These are phyloP conservation scores for Ascochyta koolunga DNA, from an alignment of 2,329 filamentous ascomycete genomes.

Conservation along the genomic window DNA sequence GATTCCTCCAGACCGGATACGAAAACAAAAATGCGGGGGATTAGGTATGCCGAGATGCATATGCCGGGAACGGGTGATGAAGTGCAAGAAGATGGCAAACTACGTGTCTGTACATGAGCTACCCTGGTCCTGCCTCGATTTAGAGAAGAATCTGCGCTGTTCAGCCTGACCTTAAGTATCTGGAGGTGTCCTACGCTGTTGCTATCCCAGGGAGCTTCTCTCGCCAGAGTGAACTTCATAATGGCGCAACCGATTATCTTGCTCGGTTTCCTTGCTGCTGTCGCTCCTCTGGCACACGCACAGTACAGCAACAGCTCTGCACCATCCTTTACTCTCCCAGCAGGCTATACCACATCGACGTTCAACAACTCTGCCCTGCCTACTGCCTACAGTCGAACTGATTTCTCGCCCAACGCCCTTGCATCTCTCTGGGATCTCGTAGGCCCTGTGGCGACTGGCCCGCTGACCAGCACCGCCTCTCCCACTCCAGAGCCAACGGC, in stretches of 20 bases:
- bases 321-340: slow-evolving; percentile 38
- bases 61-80: background rate
- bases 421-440: slow-evolving; percentile 55
- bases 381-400: slow-evolving; percentile 51
- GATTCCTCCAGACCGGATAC: background rate
- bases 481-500: slow-evolving; percentile 52
- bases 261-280: slow-evolving; percentile 25
- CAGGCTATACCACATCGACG: slow-evolving; percentile 45
- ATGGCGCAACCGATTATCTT: slow-evolving; percentile 30
- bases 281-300: slow-evolving; percentile 13
- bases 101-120: background rate
- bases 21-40: slow-evolving; percentile 6
- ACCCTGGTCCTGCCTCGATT: background rate
- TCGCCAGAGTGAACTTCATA: slow-evolving; percentile 1
- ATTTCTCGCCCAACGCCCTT: slow-evolving; percentile 56
- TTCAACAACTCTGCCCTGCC: slow-evolving; percentile 53
- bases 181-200: background rate
- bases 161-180: slow-evolving; percentile 10
- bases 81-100: background rate
- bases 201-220: background rate
- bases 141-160: background rate
- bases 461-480: slow-evolving; percentile 50
- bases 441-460: slow-evolving; percentile 50
- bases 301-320: slow-evolving; percentile 2
- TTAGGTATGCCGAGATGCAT: slow-evolving; percentile 3